Percentiles rank a stretch among this genome's conserved stretches.
Conservation (phyloP, 768 basidiomycete species). For the Suillus brevipes region DNA sequence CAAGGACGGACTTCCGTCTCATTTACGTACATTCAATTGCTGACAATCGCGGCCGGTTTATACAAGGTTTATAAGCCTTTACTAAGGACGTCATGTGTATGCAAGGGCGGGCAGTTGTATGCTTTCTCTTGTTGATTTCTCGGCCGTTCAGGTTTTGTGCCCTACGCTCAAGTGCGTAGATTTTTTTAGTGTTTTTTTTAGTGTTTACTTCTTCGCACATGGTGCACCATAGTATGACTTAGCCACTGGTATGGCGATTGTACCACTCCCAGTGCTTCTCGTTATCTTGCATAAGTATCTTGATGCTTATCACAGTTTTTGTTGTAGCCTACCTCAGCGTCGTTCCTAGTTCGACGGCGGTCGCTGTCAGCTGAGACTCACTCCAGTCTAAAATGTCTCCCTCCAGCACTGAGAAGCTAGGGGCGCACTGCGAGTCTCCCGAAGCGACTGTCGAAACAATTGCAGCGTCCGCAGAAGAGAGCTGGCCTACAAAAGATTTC, state of each 20-base stretch:
- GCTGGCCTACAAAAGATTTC: constrained; percentile 45
- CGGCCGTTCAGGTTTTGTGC: not conserved
- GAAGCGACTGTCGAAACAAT: not conserved
- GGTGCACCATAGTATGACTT: not conserved
- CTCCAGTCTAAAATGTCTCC: constrained; percentile 14
- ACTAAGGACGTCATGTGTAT: not conserved
- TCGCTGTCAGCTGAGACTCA: not conserved
- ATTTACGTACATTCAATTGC: not conserved
- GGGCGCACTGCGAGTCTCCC: not conserved
- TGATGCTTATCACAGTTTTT: not conserved
- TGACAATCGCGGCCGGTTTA: not conserved
- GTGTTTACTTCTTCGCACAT: not conserved
- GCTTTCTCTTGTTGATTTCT: not conserved
- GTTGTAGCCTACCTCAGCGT: not conserved
- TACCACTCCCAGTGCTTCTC: not conserved
- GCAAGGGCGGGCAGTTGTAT: not conserved
- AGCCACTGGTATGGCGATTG: not conserved
- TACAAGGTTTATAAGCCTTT: not conserved
- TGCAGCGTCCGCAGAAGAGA: not conserved
- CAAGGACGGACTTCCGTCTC: not conserved
- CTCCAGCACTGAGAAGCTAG: constrained; percentile 11
- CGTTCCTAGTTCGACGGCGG: not conserved
- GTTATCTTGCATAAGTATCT: not conserved
- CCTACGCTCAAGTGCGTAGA: not conserved
- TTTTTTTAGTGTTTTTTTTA: not conserved